A percentile compares a stretch with the other conserved stretches of the same genome.
Evolutionary conservation across 2,329 filamentous ascomycete genomes (phyloP).

Genomic region (Ophiocordyceps unilateralis): DNA sequence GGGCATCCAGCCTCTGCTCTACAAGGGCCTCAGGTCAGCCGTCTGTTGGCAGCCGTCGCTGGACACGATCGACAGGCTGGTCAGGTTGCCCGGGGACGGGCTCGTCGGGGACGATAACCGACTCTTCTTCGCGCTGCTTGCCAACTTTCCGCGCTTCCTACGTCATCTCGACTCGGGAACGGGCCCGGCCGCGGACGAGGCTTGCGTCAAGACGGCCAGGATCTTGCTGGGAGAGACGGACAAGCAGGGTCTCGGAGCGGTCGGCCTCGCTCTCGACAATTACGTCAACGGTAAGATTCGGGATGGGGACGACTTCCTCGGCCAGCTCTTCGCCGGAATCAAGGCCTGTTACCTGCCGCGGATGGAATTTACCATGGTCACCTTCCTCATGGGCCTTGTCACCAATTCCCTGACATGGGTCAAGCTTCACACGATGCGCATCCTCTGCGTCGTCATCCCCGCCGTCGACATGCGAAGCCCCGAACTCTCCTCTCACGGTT

Average conservation of each 20-base stretch:
- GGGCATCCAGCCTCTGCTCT: constrained; percentile 68
- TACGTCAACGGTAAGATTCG: constrained; percentile 53
- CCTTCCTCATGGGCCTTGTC: constrained; percentile 78
- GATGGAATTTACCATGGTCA: constrained; percentile 69
- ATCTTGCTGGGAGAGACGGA: constrained; percentile 58
- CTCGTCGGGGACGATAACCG: constrained; percentile 71
- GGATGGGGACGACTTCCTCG: constrained; percentile 57
- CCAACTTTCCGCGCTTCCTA: constrained; percentile 79
- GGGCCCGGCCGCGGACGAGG: constrained; percentile 31
- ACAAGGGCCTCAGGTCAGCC: constrained; percentile 84
- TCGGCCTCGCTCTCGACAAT: constrained; percentile 52
- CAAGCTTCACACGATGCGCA: constrained; percentile 81
- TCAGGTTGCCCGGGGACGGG: constrained; percentile 59
- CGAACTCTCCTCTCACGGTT: constrained; percentile 78
- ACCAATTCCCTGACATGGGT: constrained; percentile 84
- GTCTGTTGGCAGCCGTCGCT: constrained; percentile 65
- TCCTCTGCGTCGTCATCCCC: constrained; percentile 70
- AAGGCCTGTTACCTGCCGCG: constrained; percentile 64
- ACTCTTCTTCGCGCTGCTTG: constrained; percentile 70
- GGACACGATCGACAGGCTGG: constrained; percentile 59
- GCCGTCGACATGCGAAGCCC: constrained; percentile 86
- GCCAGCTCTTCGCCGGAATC: constrained; percentile 56
- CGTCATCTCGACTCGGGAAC: constrained; percentile 52
- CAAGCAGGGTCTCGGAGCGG: constrained; percentile 46
- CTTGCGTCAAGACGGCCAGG: constrained; percentile 44